Conservation (phyloP, 2,329 filamentous ascomycete genomes). For the Ophiostoma novo-ulmi region DNA sequence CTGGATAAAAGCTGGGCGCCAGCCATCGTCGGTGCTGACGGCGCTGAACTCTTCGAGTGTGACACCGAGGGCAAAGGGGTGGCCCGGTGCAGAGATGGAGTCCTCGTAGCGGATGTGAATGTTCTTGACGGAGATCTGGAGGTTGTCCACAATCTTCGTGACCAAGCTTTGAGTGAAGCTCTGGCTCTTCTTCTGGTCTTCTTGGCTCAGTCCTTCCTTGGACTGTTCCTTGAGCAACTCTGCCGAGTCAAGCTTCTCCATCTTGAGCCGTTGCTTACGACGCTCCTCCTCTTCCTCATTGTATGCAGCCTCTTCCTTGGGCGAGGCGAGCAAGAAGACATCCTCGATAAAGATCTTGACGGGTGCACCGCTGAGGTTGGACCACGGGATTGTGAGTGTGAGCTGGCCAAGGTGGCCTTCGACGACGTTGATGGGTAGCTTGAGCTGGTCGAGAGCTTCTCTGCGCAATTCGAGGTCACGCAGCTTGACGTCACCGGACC, state of each 20-base stretch:
- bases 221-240: conserved; percentile 90
- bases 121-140: conserved; percentile 96
- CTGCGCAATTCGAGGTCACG: conserved; percentile 85
- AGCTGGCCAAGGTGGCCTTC: conserved; percentile 91
- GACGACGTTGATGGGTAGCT: conserved; percentile 91
- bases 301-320: conserved; percentile 91
- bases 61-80: conserved; percentile 88
- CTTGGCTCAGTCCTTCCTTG: conserved; percentile 85
- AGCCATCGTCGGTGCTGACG: conserved; percentile 88
- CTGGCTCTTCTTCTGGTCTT: conserved; percentile 96
- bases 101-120: conserved; percentile 98
- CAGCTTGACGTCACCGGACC: conserved; percentile 96
- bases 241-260: conserved; percentile 96
- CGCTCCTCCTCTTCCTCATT: conserved; percentile 87
- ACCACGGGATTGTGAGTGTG: conserved; percentile 93
- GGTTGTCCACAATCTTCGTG: conserved; percentile 95
- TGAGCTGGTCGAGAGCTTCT: conserved; percentile 95
- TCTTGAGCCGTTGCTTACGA: conserved; percentile 85
- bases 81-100: conserved; percentile 87
- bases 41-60: conserved; percentile 96
- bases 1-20: conserved; percentile 94
- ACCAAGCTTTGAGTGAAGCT: conserved; percentile 93
- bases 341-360: conserved; percentile 95
- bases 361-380: conserved; percentile 87
- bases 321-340: conserved; percentile 90